Conservation (phyloP, 202 grass and related monocot species). For the Bolboschoenoplectus hybrid region DNA sequence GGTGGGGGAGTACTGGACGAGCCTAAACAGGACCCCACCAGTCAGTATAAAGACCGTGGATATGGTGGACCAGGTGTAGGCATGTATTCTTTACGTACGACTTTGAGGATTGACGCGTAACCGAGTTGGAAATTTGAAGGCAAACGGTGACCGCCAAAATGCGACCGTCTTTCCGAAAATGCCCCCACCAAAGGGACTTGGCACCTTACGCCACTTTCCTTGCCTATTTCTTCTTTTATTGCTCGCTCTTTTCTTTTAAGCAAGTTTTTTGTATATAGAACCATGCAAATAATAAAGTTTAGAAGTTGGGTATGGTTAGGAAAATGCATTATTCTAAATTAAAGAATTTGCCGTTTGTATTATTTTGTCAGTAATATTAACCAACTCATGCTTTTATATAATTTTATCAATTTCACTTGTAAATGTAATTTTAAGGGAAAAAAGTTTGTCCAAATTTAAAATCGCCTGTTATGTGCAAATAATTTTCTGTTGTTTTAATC, state of each 20-base stretch:
- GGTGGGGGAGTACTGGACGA: no score
- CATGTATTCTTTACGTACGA: background rate
- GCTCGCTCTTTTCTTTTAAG: background rate
- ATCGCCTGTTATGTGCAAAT: background rate
- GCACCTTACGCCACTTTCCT: background rate
- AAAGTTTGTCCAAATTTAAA: background rate
- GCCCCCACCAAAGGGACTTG: background rate
- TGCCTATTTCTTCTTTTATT: background rate
- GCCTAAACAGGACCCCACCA: background rate
- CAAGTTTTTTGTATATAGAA: background rate
- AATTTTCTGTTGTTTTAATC: background rate
- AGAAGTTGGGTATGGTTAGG: background rate
- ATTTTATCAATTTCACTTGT: background rate
- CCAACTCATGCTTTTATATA: no score
- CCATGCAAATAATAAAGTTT: background rate
- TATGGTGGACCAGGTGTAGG: background rate
- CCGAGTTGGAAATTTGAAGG: background rate
- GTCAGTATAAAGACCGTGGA: background rate
- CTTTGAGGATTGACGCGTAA: slow-evolving; percentile 7
- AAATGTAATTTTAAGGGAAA: background rate
- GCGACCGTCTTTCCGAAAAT: background rate
- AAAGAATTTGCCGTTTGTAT: background rate
- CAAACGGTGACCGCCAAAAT: slow-evolving; percentile 30
- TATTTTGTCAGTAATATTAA: no score
- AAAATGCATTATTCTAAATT: background rate